These are phyloP conservation scores for Micromonas commoda DNA, from an alignment of 139 green algal genomes.

Conservation along the genomic window DNA sequence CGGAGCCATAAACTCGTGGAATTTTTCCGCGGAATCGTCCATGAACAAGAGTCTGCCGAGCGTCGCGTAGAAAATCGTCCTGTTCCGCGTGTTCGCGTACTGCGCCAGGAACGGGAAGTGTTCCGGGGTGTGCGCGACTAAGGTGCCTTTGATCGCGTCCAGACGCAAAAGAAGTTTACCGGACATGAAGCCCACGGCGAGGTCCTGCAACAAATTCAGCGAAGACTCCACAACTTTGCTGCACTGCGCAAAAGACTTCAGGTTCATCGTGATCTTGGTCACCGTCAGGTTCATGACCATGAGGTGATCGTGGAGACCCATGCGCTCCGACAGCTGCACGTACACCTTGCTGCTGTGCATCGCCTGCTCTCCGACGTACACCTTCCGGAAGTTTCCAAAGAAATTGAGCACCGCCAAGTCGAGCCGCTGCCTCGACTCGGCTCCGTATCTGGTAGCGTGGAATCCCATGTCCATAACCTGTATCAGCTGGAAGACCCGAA, in stretches of 20 bases:
- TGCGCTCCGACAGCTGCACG: conserved; percentile 60
- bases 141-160: conserved; percentile 73
- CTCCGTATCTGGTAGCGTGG: conserved; percentile 34
- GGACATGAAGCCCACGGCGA: conserved; percentile 90
- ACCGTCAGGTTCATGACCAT: conserved; percentile 83
- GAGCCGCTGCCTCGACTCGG: conserved; percentile 59
- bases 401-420: conserved; percentile 85
- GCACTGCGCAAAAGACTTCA: conserved; percentile 52
- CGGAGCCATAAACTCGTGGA: conserved; percentile 87
- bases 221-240: conserved; percentile 82
- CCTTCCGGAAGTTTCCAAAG: conserved; percentile 91
- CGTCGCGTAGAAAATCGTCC: conserved; percentile 90
- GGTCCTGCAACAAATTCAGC: conserved; percentile 88
- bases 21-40: conserved; percentile 81
- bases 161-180: conserved; percentile 95
- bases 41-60: conserved; percentile 90
- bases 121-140: conserved; percentile 73
- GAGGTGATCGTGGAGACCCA: conserved; percentile 78
- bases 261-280: conserved; percentile 81
- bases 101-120: conserved; percentile 78
- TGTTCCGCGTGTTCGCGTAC: conserved; percentile 68
- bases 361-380: conserved; percentile 94
- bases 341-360: conserved; percentile 96
- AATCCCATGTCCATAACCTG: conserved; percentile 59
- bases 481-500: conserved; percentile 77